A percentile compares a stretch with the other conserved stretches of the same genome.
Conservation (phyloP, 179 eudicot species). For the Gypsophila paniculata region DNA sequence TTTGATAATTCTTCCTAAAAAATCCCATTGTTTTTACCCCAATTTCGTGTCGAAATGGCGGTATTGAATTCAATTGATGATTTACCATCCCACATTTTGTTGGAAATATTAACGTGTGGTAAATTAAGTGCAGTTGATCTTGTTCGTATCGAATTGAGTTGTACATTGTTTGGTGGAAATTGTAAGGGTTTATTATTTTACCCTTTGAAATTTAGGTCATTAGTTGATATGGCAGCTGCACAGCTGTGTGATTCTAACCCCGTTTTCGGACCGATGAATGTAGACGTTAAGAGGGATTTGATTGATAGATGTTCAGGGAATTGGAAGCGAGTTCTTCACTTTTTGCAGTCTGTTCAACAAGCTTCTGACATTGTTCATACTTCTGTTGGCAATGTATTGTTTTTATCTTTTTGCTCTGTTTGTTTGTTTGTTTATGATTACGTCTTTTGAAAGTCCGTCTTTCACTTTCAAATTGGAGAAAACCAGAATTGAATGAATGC, state of each 20-base stretch:
- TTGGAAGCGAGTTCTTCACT: conserved; percentile 86
- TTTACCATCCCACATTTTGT: conserved; percentile 70
- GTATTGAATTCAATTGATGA: conserved; percentile 44
- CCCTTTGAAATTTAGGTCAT: conserved; percentile 50
- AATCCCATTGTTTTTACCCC: not conserved
- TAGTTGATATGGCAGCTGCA: conserved; percentile 76
- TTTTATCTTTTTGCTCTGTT: conserved; percentile 15
- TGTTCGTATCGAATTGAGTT: conserved; percentile 58
- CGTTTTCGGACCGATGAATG: conserved; percentile 37
- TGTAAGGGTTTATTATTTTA: conserved; percentile 40
- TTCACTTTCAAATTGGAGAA: too few species aligned
- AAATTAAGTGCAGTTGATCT: conserved; percentile 69
- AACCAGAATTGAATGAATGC: too few species aligned
- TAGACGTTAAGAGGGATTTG: conserved; percentile 37
- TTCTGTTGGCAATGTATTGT: conserved; percentile 80
- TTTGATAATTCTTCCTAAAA: conserved; percentile 25
- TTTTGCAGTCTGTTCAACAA: conserved; percentile 79
- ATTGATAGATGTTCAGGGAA: conserved; percentile 53
- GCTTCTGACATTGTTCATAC: conserved; percentile 71
- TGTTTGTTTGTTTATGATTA: not conserved
- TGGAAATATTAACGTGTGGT: conserved; percentile 71
- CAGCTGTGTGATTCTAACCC: conserved; percentile 61
- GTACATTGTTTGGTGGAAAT: conserved; percentile 44
- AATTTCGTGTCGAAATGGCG: conserved; percentile 35
- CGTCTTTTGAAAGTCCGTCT: too few species aligned